Evolutionary conservation across 2,329 filamentous ascomycete genomes (phyloP), one percentile per base, ranked within the genome.

Genomic region (Cylindrodendrum hubeiense): DNA sequence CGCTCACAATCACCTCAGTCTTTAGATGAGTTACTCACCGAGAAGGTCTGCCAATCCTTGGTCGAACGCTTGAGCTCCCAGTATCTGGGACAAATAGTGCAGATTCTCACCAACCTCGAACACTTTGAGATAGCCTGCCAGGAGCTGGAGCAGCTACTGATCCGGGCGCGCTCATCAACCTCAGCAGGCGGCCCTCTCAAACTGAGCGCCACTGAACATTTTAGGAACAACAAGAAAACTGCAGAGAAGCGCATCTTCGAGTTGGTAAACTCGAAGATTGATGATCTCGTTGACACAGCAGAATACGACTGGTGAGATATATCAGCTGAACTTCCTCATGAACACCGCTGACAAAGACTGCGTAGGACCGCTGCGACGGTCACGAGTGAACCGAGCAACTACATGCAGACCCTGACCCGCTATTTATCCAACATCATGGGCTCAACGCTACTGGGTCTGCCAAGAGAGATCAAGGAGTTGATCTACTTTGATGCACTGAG

Each of bases 181-280:
- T 93, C 92, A 1, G 91, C 92, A 2, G 93, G 93, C 3, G 94
- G 93, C 0, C 92, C 94, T 0, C 88, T 98, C 60, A 89, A 90
- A 4, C 85, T 98, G 5, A 87, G 87, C 26, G 96, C 97, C 0
- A 98, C 96, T 0, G 91, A 94, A 70, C 89, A 93, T 65, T 99
- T 99, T 79, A 87, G 90, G 43, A 90, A 87, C 74, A 95, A 97
- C 77, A 98, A 98, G 81, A 98, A 98, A 82, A 94, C 92, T 2
- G 96, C 96, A 0, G 95, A 98, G 77, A 97, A 98, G 81, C 92
- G 97, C 34, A 98, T 99, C 63, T 99, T 99, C 76, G 97, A 99
- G 80, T 87, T 99, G 0, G 96, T 99, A 68, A 98, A 99, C 81
- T 97, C 93, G 62, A 99, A 99, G 83, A 98, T 99, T 73, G 95